Base-by-base conservation (phyloP, 805 yeast species). In the Yamadazyma olivae region DNA sequence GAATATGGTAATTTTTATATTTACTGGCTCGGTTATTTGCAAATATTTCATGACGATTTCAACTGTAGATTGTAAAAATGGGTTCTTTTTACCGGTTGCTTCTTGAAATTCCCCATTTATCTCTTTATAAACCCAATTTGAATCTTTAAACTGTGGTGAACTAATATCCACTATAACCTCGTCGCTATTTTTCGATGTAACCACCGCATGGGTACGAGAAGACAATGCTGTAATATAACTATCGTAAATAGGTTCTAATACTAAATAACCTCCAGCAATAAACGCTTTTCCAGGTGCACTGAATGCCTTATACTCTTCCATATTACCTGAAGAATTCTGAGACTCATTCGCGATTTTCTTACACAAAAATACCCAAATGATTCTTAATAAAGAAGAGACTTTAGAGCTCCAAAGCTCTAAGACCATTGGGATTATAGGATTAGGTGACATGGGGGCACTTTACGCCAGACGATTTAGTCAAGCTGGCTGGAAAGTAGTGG, bases 271-370 rank as follows among this genome's bases (percentile, higher is more conserved):
- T 14, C 99, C 99, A 1, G 93, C 96, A 9, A 93, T 50, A 18
- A 93, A 67, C 1, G 97, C 98, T 57, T 93, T 93, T 0, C 98
- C 97, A 0, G 99, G 97, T 0, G 98, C 95, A 53, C 96, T 84
- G 54, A 78, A 91, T 6, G 81, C 86, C 36, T 64, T 60, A 4
- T 12, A 16, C 20, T 8, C 28, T 7, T 6, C 12, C 28, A 8
- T 25, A 9, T 10, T 15, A 27, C 19, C 8, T 15, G 30, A 27
- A 8, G 19, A 17, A 27, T 25, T n/a, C n/a, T n/a, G n/a, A n/a
- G n/a, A n/a, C 22, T 20, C 22, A 20, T 9, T 20, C 27, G 27
- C 27, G 9, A 24, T 9, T n/a, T 24, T 24, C 14, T 10, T 13
- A 7, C 23, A 20, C 23, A 20, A 20, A n/a, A n/a, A n/a, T n/a